Conservation (phyloP, 768 basidiomycete species). For the Termitomyces sp. region DNA sequence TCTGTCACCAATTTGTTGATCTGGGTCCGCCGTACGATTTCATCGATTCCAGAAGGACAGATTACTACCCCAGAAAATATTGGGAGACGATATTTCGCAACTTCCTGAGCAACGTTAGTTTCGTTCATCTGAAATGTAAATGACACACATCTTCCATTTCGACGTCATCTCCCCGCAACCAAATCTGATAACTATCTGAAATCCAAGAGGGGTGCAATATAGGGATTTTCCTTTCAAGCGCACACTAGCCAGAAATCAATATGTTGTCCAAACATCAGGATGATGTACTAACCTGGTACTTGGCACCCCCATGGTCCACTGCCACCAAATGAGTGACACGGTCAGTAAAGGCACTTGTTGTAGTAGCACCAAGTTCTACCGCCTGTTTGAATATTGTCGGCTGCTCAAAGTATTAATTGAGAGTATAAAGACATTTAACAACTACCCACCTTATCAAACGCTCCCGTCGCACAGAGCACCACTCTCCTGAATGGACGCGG, state of each 20-base stretch:
- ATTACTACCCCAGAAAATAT: slow-evolving; percentile 68
- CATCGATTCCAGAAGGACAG: slow-evolving; percentile 71
- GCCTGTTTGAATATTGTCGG: slow-evolving; percentile 70
- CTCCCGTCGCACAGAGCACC: slow-evolving; percentile 70
- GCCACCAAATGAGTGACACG: slow-evolving; percentile 87
- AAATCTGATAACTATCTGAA: slow-evolving; percentile 57
- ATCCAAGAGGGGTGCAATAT: slow-evolving; percentile 81
- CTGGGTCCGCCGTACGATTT: slow-evolving; percentile 49
- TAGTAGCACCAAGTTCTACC: slow-evolving; percentile 71
- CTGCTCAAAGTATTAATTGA: slow-evolving; percentile 28
- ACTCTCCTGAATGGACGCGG: slow-evolving; percentile 65
- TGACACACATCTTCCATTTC: slow-evolving; percentile 52
- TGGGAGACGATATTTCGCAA: slow-evolving; percentile 57
- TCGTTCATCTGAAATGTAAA: neutral
- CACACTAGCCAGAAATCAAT: slow-evolving; percentile 48
- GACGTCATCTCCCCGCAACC: slow-evolving; percentile 79
- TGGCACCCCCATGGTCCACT: slow-evolving; percentile 71
- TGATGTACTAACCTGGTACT: slow-evolving; percentile 57
- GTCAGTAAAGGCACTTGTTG: slow-evolving; percentile 72
- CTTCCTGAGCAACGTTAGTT: slow-evolving; percentile 35
- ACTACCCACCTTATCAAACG: slow-evolving; percentile 65
- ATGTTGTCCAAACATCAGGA: slow-evolving; percentile 1
- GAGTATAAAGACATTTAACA: neutral
- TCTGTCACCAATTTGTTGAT: slow-evolving; percentile 57
- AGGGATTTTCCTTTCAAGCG: slow-evolving; percentile 73